Percentiles rank a stretch among this genome's conserved stretches.
Evolutionary conservation across 1,284 basidiomycete species (phyloP).

Genomic region (Papiliotrema flavescens): DNA sequence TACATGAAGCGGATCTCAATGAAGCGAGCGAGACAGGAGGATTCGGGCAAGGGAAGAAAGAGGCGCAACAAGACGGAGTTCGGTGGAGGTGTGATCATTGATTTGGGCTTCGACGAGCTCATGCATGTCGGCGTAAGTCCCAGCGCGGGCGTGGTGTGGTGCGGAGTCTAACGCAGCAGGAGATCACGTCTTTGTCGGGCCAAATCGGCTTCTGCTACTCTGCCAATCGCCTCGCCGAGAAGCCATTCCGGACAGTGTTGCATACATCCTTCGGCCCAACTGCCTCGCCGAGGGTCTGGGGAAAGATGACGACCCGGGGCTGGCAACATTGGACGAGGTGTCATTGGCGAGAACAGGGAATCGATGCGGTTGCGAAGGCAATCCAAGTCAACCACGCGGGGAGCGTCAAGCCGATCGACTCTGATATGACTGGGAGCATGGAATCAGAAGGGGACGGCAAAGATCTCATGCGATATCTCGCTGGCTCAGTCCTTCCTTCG

Average conservation of each 20-base stretch:
- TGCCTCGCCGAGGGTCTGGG: slow-evolving; percentile 38
- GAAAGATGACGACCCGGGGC: slow-evolving; percentile 46
- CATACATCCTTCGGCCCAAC: slow-evolving; percentile 63
- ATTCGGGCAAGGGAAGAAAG: slow-evolving; percentile 18
- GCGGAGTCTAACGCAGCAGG: slow-evolving; percentile 54
- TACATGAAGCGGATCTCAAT: slow-evolving; percentile 10
- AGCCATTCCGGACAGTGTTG: slow-evolving; percentile 67
- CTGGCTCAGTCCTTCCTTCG: slow-evolving; percentile 10
- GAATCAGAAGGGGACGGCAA: not conserved
- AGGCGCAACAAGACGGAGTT: slow-evolving; percentile 25
- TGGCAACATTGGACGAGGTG: slow-evolving; percentile 72
- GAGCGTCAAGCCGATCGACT: not conserved
- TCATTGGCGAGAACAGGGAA: slow-evolving; percentile 68
- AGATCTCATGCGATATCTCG: not conserved
- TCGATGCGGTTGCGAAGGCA: slow-evolving; percentile 21
- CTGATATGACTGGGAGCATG: not conserved
- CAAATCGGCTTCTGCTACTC: slow-evolving; percentile 89
- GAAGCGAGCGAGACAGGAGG: slow-evolving; percentile 44
- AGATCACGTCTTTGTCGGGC: slow-evolving; percentile 78
- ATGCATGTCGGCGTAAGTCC: slow-evolving; percentile 85
- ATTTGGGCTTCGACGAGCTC: slow-evolving; percentile 88
- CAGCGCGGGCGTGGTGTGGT: not conserved
- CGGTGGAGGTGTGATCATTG: slow-evolving; percentile 74
- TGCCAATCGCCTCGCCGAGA: slow-evolving; percentile 67
- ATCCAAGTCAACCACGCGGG: slow-evolving; percentile 5